Conservation (phyloP, 139 green algal genomes). For the Chlamydomonas eustigma region DNA sequence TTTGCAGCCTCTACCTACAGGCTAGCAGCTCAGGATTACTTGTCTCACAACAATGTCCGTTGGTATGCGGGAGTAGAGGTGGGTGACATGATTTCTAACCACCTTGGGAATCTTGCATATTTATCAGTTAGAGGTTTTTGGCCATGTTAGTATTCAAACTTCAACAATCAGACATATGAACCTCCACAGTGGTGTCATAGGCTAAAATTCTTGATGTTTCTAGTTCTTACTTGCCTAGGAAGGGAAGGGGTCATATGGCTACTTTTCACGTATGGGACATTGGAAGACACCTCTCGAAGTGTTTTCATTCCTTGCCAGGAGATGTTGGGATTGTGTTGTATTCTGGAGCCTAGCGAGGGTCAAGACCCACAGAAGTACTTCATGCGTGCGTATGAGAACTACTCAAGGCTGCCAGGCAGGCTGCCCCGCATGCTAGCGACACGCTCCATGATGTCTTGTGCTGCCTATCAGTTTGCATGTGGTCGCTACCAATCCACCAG, state of each 20-base stretch:
- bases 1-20: conserved; percentile 73
- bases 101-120: no score
- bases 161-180: no score
- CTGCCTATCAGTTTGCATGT: conserved; percentile 20
- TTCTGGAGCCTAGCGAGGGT: conserved; percentile 27
- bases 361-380: conserved; percentile 55
- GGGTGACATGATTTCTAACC: not conserved
- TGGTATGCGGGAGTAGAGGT: conserved; percentile 82
- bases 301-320: conserved; percentile 33
- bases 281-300: no score
- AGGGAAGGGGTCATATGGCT: no score
- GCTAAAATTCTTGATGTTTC: no score
- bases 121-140: no score
- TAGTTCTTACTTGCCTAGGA: no score
- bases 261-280: no score
- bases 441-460: conserved; percentile 33
- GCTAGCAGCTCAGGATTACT: conserved; percentile 59
- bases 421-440: conserved; percentile 47
- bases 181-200: no score
- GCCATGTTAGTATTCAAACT: no score
- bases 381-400: conserved; percentile 46
- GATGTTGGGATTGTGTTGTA: conserved; percentile 46
- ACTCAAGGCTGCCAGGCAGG: conserved; percentile 24
- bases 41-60: conserved; percentile 34
- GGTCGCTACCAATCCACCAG: conserved; percentile 43